These are phyloP conservation scores for Trichophyton simii DNA, from an alignment of 2,329 filamentous ascomycete genomes.

Conservation along the genomic window DNA sequence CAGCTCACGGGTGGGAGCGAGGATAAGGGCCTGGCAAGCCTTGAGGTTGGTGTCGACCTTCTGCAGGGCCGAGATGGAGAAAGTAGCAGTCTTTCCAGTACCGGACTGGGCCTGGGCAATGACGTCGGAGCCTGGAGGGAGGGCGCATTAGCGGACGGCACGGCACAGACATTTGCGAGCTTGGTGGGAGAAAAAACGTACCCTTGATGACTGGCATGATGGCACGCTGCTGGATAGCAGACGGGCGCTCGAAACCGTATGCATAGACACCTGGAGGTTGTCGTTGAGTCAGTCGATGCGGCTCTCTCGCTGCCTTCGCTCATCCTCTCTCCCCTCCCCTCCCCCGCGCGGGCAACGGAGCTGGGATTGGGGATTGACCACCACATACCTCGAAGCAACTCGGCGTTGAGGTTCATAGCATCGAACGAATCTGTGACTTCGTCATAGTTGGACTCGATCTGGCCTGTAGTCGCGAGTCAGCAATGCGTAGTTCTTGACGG, in stretches of 20 bases:
- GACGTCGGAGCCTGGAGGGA: constrained; percentile 70
- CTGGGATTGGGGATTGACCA: not conserved
- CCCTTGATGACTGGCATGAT: constrained; percentile 99
- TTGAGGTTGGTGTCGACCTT: constrained; percentile 94
- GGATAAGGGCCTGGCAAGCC: constrained; percentile 91
- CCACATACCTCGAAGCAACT: constrained; percentile 80
- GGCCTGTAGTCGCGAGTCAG: constrained; percentile 46
- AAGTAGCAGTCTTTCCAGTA: constrained; percentile 99
- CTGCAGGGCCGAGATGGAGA: constrained; percentile 98
- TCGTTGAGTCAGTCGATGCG: constrained; percentile 17
- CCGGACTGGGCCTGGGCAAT: constrained; percentile 99
- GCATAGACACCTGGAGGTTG: constrained; percentile 67
- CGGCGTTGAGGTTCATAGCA: constrained; percentile 90
- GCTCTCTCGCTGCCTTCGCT: not conserved
- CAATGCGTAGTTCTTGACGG: not conserved
- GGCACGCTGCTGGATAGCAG: constrained; percentile 98
- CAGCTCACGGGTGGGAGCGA: constrained; percentile 91
- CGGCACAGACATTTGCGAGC: not conserved
- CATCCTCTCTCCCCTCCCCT: not conserved
- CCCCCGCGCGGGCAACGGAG: not conserved
- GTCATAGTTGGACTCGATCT: constrained; percentile 99
- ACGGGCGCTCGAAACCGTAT: constrained; percentile 99
- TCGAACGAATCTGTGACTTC: constrained; percentile 99
- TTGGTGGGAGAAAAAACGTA: constrained; percentile 36
- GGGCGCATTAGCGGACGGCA: constrained; percentile 5